Conservation (phyloP, 352 stramenopile species). For the Phytophthora litchii region DNA sequence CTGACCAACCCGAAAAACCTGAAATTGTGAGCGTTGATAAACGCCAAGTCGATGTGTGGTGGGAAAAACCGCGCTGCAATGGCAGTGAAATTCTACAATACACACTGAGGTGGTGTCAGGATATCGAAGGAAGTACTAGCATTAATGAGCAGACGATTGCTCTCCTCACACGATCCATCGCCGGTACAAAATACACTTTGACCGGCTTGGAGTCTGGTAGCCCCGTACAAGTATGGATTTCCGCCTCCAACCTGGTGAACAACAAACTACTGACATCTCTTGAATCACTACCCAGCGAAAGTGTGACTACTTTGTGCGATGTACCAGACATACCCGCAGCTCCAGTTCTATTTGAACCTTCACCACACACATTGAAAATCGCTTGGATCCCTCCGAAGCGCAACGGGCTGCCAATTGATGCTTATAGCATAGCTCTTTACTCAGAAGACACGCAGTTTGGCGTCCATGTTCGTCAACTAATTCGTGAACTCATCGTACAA, state of each 20-base stretch:
- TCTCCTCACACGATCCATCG: slow-evolving; percentile 58
- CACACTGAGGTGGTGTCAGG: slow-evolving; percentile 57
- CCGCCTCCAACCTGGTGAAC: slow-evolving; percentile 66
- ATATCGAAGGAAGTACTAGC: slow-evolving; percentile 5
- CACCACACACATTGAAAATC: slow-evolving; percentile 50
- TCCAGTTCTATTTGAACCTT: slow-evolving; percentile 33
- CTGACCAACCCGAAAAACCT: slow-evolving; percentile 51
- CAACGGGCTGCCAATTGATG: slow-evolving; percentile 58
- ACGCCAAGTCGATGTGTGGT: slow-evolving; percentile 47
- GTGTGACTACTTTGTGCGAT: slow-evolving; percentile 48
- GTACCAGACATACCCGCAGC: slow-evolving; percentile 44
- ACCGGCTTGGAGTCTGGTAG: slow-evolving; percentile 44
- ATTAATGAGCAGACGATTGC: slow-evolving; percentile 17
- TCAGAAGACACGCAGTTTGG: slow-evolving; percentile 65
- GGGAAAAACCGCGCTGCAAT: slow-evolving; percentile 67
- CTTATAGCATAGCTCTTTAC: slow-evolving; percentile 56
- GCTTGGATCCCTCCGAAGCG: slow-evolving; percentile 42
- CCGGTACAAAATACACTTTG: slow-evolving; percentile 54
- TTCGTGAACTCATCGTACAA: slow-evolving; percentile 39
- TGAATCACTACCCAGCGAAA: slow-evolving; percentile 47
- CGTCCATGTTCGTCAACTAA: slow-evolving; percentile 48
- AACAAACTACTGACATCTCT: slow-evolving; percentile 55
- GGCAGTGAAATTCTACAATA: slow-evolving; percentile 79
- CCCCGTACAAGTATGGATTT: slow-evolving; percentile 50
- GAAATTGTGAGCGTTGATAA: slow-evolving; percentile 44